A percentile compares a stretch with the other conserved stretches of the same genome.
Conservation (phyloP, 352 stramenopile genomes). For the Phytopythium sindhum region DNA sequence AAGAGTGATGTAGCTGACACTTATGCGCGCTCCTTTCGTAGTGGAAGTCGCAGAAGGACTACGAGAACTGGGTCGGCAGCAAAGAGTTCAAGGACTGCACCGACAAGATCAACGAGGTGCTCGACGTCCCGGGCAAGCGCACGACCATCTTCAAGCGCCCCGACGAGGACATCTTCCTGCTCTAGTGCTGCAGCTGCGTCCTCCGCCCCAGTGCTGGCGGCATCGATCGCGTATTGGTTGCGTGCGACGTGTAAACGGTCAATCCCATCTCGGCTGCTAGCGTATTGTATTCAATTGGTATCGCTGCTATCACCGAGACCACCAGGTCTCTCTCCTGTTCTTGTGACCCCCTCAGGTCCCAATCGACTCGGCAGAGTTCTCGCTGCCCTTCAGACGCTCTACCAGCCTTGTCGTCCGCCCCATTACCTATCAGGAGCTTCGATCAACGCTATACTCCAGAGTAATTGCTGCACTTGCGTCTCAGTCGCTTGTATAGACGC, state of each 20-base stretch:
- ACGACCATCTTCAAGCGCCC: constrained; percentile 82
- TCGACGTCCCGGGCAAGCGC: constrained; percentile 82
- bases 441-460: no score
- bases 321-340: no score
- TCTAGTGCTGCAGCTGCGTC: constrained; percentile 40
- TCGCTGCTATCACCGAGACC: no score
- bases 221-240: neutral
- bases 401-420: no score
- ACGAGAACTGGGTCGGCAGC: constrained; percentile 71
- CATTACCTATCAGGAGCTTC: no score
- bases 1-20: neutral
- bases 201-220: no score
- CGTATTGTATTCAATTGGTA: no score
- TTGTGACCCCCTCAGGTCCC: no score
- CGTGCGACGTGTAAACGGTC: neutral
- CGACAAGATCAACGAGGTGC: constrained; percentile 80
- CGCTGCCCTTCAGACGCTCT: no score
- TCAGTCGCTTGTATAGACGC: no score
- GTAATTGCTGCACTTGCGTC: no score
- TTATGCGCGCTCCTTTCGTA: constrained; percentile 10
- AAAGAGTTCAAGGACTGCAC: constrained; percentile 82
- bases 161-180: constrained; percentile 83
- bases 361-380: no score
- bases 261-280: neutral
- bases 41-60: constrained; percentile 82